Percentiles rank a stretch among this genome's conserved stretches.
These are phyloP conservation scores for Tetrahymena malaccensis DNA, from an alignment of 73 alveolate species.

Conservation along the genomic window DNA sequence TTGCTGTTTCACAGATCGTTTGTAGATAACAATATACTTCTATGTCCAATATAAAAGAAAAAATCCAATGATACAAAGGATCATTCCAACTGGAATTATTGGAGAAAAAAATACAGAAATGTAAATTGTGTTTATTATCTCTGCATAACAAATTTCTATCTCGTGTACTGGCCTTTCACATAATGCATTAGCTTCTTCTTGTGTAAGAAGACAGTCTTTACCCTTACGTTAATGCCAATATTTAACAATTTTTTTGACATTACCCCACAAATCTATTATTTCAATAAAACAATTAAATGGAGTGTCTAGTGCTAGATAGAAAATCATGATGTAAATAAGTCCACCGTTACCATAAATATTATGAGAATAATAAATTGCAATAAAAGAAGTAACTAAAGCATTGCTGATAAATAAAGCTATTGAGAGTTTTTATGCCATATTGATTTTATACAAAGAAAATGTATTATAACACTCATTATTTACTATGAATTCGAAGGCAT, in stretches of 20 bases:
- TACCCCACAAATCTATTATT: background rate
- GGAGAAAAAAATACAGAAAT: slow-evolving; percentile 27
- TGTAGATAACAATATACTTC: background rate
- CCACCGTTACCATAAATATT: background rate
- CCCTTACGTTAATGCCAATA: background rate
- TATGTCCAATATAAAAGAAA: slow-evolving; percentile 21
- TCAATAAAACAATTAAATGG: background rate
- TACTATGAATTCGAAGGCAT: background rate
- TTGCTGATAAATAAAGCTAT: slow-evolving; percentile 12
- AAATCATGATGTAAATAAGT: background rate
- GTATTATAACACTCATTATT: background rate
- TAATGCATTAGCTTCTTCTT: background rate
- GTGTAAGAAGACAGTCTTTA: background rate
- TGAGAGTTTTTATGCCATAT: background rate
- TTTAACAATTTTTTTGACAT: background rate
- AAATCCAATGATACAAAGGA: slow-evolving; percentile 4
- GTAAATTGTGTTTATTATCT: slow-evolving; percentile 17
- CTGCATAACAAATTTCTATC: slow-evolving; percentile 29
- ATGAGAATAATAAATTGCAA: background rate
- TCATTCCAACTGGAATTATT: slow-evolving; percentile 8
- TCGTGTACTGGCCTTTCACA: slow-evolving; percentile 17
- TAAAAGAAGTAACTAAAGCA: slow-evolving; percentile 9
- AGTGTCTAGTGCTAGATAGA: background rate
- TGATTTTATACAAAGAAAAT: background rate
- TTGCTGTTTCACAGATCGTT: slow-evolving; percentile 1